Base-by-base conservation (phyloP, 768 basidiomycete species). In the Serendipita sp. region DNA sequence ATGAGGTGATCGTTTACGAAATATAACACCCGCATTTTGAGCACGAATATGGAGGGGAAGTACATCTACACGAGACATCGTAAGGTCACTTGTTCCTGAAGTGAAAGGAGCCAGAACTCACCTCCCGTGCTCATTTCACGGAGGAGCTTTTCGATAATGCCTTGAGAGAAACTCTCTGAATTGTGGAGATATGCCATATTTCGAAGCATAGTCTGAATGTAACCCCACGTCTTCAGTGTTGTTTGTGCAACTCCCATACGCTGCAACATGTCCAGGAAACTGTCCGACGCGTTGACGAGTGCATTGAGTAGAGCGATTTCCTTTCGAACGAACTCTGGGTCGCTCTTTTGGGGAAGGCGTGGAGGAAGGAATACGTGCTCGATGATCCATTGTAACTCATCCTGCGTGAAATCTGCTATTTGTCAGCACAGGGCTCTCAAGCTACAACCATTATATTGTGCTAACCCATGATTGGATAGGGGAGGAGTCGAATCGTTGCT, bases 1-100 rank as follows among this genome's bases (percentile, higher is more conserved):
- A 3, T 67, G 40, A n/a, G 48, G 1, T 6, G 8, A 8, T 8
- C 10, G 5, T n/a, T n/a, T 52, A 10, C 48, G 48, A n/a, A 52
- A 8, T 15, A 81, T 68, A 2, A 82, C 64, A 6, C 73, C 78
- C 2, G 77, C 80, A 53, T 82, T 82, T 64, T 82, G 82, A 0
- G 75, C 73, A 23, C 71, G 72, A 37, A 83, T 72, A 3, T 73
- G 73, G 46, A 78, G 72, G 23, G 71, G 69, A 3, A 77, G 64
- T 4, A 73, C 68, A 62, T 76, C 81, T 81, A 55, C 23, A 55
- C 27, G 48, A 29, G n/a, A 40, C 58, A 46, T 73, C 37, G 73
- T 68, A 68, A 29, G 62, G 66, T 64, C 23, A 16, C 11, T 23
- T 23, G 23, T 23, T 23, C 23, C 23, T 23, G 23, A 23, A 23